A percentile compares a stretch with the other conserved stretches of the same genome.
Conservation (phyloP, 2,329 filamentous ascomycete genomes). For the Paramyrothecium roridum region DNA sequence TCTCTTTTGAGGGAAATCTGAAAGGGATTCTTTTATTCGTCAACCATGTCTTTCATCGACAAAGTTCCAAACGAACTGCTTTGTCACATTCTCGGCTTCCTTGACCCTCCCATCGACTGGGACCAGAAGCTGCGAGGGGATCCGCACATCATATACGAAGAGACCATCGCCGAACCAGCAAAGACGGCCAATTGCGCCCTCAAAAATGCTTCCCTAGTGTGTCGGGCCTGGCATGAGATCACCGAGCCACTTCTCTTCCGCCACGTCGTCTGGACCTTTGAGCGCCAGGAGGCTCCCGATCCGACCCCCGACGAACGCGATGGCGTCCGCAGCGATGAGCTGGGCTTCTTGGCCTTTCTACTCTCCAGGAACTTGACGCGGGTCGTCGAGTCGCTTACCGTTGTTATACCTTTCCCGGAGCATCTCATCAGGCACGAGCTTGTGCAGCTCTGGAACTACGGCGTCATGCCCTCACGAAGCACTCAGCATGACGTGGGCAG, state of each 20-base stretch:
- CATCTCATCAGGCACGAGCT: conserved; percentile 20
- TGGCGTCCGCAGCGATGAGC: conserved; percentile 12
- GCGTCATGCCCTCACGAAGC: conserved; percentile 26
- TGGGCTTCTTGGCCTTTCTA: conserved; percentile 38
- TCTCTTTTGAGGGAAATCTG: too few species aligned
- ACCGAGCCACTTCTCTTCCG: conserved; percentile 56
- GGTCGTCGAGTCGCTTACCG: conserved; percentile 37
- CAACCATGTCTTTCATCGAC: conserved; percentile 13
- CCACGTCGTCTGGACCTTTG: conserved; percentile 41
- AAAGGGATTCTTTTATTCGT: too few species aligned
- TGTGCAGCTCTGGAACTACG: conserved; percentile 19
- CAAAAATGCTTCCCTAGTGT: conserved; percentile 55
- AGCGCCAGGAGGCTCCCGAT: conserved; percentile 22
- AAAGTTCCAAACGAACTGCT: conserved; percentile 60
- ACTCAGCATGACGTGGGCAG: conserved; percentile 20
- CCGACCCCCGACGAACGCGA: conserved; percentile 8
- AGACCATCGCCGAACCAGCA: conserved; percentile 32
- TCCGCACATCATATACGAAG: conserved; percentile 37
- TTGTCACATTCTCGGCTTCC: conserved; percentile 51
- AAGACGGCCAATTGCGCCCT: conserved; percentile 28
- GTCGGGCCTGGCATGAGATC: conserved; percentile 48
- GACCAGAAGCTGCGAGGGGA: conserved; percentile 41
- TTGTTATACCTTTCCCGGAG: conserved; percentile 31
- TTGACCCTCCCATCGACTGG: conserved; percentile 49
- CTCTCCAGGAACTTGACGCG: conserved; percentile 29